Evolutionary conservation across 2,329 filamentous ascomycete species (phyloP), one percentile per base, ranked within the genome.

Genomic region (Fusarium verticillioides): DNA sequence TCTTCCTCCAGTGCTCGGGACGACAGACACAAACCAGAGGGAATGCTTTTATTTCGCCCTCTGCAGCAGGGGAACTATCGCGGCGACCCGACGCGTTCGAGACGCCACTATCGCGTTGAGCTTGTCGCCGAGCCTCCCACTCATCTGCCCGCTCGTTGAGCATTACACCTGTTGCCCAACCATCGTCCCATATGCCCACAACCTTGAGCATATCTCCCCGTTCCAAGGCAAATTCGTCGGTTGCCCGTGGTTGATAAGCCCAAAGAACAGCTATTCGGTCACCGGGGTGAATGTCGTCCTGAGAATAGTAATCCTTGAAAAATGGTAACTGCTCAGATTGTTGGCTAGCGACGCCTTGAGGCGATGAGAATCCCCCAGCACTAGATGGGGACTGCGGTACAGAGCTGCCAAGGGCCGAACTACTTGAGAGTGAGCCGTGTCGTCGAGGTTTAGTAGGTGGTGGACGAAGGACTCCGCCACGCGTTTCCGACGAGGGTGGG

Each of bases 281-380:
- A 63, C 94, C 93, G 0, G 96, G 93, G 78, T 96, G 94, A 65
- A 99, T 97, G 77, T 98, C 95, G 78, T 98, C 96, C 77, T 96
- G 92, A 5, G 96, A 98, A 81, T 99, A 99, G 83, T 99, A 99
- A 82, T 99, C 96, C 80, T 97, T 97, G 90, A 99, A 99, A 80
- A 95, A 97, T 8, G 94, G 92, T 60, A 99, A 85, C 81, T 98
- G 96, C 83, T 99, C 96, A 2, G 96, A 98, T 81, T 98, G 95
- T 67, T 96, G 94, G 77, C 95, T 97, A 30, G 91, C 90, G 69
- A 96, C 84, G 32, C 92, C 95, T 77, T 93, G 93, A 1, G 94
- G 94, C 7, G 95, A 98, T 7, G 95, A 97, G 82, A 94, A 92
- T 59, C 91, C 92, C 50, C 87, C 91, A 32, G 87, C 91, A 80